These are phyloP conservation scores for Panaeolus papilionaceus DNA, from an alignment of 768 basidiomycete species.

Conservation along the genomic window DNA sequence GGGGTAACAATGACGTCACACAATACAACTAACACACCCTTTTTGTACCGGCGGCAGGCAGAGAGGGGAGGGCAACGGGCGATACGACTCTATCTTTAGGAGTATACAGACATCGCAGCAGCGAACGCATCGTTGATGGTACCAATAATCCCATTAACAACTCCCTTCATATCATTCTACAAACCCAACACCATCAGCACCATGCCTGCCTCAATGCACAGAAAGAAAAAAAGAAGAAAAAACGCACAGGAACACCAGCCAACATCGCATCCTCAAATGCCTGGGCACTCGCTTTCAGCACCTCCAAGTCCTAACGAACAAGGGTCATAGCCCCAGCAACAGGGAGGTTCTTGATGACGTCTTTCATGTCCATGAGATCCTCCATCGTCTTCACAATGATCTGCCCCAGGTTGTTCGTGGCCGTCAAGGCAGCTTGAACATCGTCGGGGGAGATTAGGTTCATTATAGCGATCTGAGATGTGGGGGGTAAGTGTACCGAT, in stretches of 20 bases:
- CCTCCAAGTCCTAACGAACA: slow-evolving; percentile 5
- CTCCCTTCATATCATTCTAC: neutral
- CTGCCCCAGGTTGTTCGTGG: neutral
- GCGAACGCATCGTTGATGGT: neutral
- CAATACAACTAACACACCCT: neutral
- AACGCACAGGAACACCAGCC: neutral
- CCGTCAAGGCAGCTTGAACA: slow-evolving; percentile 8
- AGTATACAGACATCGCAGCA: neutral
- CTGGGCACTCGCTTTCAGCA: neutral
- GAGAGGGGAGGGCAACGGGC: too few relatives aligned
- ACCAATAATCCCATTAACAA: neutral
- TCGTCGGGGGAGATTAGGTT: neutral
- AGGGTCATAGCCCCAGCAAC: neutral
- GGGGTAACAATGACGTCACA: slow-evolving; percentile 4
- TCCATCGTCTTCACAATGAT: slow-evolving; percentile 3
- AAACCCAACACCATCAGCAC: neutral
- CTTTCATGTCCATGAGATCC: neutral
- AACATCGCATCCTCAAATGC: neutral
- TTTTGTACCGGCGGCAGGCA: too few relatives aligned
- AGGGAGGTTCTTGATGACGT: neutral
- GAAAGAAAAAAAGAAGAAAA: neutral
- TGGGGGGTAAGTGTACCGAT: neutral
- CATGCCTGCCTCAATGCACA: neutral
- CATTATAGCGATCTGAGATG: neutral
- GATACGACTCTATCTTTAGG: neutral